Conservation (phyloP, 139 green algal species). For the Microglena sp. region DNA sequence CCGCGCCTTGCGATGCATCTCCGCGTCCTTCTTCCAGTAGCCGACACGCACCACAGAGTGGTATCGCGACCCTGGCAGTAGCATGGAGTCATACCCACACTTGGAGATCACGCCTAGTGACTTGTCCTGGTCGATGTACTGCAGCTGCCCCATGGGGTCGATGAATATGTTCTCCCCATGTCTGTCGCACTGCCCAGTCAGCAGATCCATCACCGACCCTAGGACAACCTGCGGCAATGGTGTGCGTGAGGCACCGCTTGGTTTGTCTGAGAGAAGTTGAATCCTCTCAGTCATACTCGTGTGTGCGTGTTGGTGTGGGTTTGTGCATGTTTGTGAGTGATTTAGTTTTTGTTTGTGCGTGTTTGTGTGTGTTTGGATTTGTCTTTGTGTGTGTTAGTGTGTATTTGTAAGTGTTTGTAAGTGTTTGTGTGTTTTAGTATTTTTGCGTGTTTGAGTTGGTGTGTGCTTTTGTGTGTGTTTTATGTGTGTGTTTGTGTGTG, state of each 20-base stretch:
- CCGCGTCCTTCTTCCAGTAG: neutral
- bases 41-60: constrained; percentile 3
- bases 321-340: neutral
- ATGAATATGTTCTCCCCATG: constrained; percentile 50
- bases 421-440: neutral
- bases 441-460: neutral
- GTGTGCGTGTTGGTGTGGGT: neutral
- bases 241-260: neutral
- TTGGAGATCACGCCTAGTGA: constrained; percentile 19
- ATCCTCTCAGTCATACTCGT: neutral
- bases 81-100: constrained; percentile 25
- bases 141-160: constrained; percentile 15
- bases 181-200: constrained; percentile 35
- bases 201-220: constrained; percentile 29
- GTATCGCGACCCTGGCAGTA: constrained; percentile 22
- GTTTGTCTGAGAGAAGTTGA: neutral
- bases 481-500: neutral
- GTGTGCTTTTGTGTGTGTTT: neutral
- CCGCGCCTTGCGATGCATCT: neutral
- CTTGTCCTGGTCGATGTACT: constrained; percentile 46
- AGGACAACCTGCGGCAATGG: constrained; percentile 17
- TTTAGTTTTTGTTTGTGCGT: neutral
- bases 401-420: neutral
- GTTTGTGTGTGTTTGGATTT: neutral
- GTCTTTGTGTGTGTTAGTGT: neutral